Base-by-base conservation (phyloP, 192 early-diverging fungal genomes). In the Radiomyces spectabilis region DNA sequence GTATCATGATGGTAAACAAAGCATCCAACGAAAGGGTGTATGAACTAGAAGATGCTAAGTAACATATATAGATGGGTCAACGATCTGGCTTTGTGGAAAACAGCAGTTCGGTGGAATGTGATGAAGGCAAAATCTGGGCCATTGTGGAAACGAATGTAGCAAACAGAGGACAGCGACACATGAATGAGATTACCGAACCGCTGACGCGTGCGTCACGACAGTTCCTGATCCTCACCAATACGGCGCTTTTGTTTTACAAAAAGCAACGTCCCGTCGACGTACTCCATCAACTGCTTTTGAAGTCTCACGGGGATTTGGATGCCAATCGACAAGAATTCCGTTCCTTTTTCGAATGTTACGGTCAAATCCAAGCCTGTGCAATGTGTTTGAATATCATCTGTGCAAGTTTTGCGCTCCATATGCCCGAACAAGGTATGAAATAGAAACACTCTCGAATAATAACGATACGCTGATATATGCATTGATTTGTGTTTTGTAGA, bases 191-290 rank as follows among this genome's bases (percentile, higher is more conserved):
- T 43, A 78, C 69, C 2, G 80, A 80, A 0, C 87, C 84, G 45
- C 62, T 82, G 3, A 68, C 74, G 12, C 51, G 60, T 10, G 74
- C 80, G 5, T 58, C 80, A 15, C 73, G 92, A 32, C 66, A 75
- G 19, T 92, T 86, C 55, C 69, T 85, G 0, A 71, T 93, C 10
- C 59, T 94, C 37, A 88, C 88, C 5, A 87, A 89, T 59, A 72
- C 74, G 5, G 90, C 89, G 12, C 58, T 86, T 27, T 74, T 54
- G 3, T 59, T 84, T 3, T 71, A 86, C 33, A 68, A 69, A 25
- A 85, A 92, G 69, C 80, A 83, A 35, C 66, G 90, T 31, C 92
- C 90, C n/a, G 75, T 92, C 4, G 92, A 94, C 52, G 68, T 82
- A 43, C 62, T 92, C 2, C 65, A 75, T 27, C 55, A 80, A 42